phyloP scores from a whole-genome alignment of 2,329 filamentous ascomycete species.

The Penicillium sp. region DNA sequence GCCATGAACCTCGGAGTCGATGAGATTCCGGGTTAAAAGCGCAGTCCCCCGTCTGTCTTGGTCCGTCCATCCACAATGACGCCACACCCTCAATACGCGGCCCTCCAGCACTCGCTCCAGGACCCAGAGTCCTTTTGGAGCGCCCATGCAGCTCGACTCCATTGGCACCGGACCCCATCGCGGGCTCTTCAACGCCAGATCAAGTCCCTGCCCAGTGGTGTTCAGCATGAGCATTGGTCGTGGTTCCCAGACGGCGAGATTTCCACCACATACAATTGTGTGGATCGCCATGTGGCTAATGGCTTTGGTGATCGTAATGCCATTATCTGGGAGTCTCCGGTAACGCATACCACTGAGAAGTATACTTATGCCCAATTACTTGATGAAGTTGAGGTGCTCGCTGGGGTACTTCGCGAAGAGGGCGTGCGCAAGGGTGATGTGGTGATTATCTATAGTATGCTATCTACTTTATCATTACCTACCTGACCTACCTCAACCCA shows the following conservation, averaged over 20 bases:
- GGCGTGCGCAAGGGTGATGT: slow-evolving; percentile 79
- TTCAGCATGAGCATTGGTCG: slow-evolving; percentile 69
- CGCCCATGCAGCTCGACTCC: slow-evolving; percentile 64
- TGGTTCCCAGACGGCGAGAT: slow-evolving; percentile 90
- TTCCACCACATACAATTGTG: slow-evolving; percentile 84
- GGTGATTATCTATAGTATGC: slow-evolving; percentile 78
- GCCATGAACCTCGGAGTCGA: slow-evolving; percentile 1
- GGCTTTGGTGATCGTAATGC: slow-evolving; percentile 69
- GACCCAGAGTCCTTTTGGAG: slow-evolving; percentile 70
- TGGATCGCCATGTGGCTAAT: slow-evolving; percentile 78
- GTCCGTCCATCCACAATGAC: slow-evolving; percentile 10
- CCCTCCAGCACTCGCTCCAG: slow-evolving; percentile 55
- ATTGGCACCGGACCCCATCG: slow-evolving; percentile 74
- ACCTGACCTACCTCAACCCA: too few relatives aligned
- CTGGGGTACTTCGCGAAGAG: slow-evolving; percentile 73
- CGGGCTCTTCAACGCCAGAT: slow-evolving; percentile 54
- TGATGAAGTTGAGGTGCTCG: slow-evolving; percentile 72
- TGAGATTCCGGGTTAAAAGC: not conserved
- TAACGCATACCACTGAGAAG: slow-evolving; percentile 64
- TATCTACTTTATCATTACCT: too few relatives aligned
- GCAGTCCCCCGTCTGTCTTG: slow-evolving; percentile 1
- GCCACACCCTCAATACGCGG: slow-evolving; percentile 44
- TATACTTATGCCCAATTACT: slow-evolving; percentile 72
- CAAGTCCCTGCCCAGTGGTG: slow-evolving; percentile 57
- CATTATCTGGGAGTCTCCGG: slow-evolving; percentile 82